phyloP scores from a whole-genome alignment of 805 yeast genomes.

The Candida nemodendra region DNA sequence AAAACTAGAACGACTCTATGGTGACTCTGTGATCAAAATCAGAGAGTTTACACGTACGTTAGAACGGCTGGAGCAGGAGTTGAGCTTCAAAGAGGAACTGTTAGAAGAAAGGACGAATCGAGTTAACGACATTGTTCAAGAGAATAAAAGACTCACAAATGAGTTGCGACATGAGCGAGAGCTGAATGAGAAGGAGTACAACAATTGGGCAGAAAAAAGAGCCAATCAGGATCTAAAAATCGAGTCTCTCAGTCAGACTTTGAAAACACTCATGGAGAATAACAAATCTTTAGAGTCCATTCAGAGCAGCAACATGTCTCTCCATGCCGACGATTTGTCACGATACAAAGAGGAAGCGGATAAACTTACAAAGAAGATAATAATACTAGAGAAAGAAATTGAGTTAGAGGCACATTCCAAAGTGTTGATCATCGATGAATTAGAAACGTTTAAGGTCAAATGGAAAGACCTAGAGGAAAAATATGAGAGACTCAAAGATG shows the following conservation, averaged over 20 bases:
- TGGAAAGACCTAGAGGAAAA: slow-evolving; percentile 27
- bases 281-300: slow-evolving; percentile 14
- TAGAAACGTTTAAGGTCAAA: slow-evolving; percentile 46
- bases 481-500: slow-evolving; percentile 27
- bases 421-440: slow-evolving; percentile 51
- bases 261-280: slow-evolving; percentile 17
- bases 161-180: slow-evolving; percentile 31
- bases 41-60: slow-evolving; percentile 34
- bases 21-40: slow-evolving; percentile 29
- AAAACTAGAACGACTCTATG: slow-evolving; percentile 29
- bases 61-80: slow-evolving; percentile 35
- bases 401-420: slow-evolving; percentile 55
- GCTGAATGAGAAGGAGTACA: slow-evolving; percentile 30
- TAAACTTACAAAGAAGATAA: slow-evolving; percentile 27
- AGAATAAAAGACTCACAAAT: slow-evolving; percentile 22
- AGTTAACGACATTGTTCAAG: slow-evolving; percentile 29
- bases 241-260: slow-evolving; percentile 19
- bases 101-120: slow-evolving; percentile 22
- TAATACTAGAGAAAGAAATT: slow-evolving; percentile 46
- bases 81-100: slow-evolving; percentile 29
- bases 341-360: slow-evolving; percentile 21
- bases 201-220: slow-evolving; percentile 29
- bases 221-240: slow-evolving; percentile 28
- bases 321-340: slow-evolving; percentile 13
- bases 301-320: slow-evolving; percentile 9